phyloP scores from a whole-genome alignment of 2,329 filamentous ascomycete genomes.

The Aspergillus sergii region DNA sequence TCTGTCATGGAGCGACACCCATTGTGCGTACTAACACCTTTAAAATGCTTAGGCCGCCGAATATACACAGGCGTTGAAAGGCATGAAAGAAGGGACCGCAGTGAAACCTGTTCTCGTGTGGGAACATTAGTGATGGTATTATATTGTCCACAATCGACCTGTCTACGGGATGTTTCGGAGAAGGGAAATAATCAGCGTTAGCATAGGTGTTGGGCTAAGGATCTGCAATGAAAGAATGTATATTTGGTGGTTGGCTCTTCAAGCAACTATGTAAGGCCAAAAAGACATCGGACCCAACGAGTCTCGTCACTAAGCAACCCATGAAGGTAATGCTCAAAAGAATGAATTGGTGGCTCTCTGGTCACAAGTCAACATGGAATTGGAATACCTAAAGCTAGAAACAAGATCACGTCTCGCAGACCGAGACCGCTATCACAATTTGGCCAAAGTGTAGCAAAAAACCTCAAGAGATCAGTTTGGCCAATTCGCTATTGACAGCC shows the following conservation, averaged over 20 bases:
- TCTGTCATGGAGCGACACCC: no score
- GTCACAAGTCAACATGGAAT: fast-evolving
- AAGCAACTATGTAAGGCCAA: not conserved
- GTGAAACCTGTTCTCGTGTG: not conserved
- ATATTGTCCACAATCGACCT: not conserved
- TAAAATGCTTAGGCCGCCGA: no score
- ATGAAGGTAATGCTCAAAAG: not conserved
- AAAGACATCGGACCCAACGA: fast-evolving
- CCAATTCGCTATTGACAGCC: not conserved
- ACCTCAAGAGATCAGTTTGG: not conserved
- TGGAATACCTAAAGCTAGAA: no score
- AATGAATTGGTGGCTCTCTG: not conserved
- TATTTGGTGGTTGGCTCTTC: not conserved
- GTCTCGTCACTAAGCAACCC: not conserved
- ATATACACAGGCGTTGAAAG: no score
- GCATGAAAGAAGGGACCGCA: no score
- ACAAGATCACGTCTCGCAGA: not conserved
- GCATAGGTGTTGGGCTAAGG: fast-evolving
- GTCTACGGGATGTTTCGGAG: fast-evolving
- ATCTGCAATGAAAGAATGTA: not conserved
- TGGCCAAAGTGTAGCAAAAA: not conserved
- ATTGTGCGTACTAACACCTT: no score
- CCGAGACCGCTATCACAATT: fast-evolving
- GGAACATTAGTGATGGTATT: not conserved
- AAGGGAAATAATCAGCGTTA: not conserved